phyloP scores from a whole-genome alignment of 2,329 filamentous ascomycete genomes.

The Lomentospora prolificans region DNA sequence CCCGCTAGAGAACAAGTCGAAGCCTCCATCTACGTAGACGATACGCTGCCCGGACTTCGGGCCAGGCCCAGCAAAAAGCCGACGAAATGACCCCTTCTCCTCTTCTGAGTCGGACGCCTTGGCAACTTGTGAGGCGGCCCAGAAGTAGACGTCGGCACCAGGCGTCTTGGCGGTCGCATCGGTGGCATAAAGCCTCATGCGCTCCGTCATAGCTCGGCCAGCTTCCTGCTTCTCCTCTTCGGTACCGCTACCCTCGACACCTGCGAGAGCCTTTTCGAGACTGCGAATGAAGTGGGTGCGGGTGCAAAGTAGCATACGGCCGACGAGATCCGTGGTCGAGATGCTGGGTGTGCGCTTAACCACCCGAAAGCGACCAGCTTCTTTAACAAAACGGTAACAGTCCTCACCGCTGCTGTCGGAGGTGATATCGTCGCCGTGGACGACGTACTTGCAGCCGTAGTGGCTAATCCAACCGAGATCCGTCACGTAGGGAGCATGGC shows the following conservation, averaged over 20 bases:
- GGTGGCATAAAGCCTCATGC: slow-evolving; percentile 78
- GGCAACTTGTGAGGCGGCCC: slow-evolving; percentile 48
- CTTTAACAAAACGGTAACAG: slow-evolving; percentile 96
- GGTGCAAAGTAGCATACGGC: slow-evolving; percentile 95
- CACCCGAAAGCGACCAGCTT: slow-evolving; percentile 86
- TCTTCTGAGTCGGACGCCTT: slow-evolving; percentile 32
- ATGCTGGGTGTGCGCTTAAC: slow-evolving; percentile 95
- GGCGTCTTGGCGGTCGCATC: slow-evolving; percentile 72
- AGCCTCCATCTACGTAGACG: slow-evolving; percentile 93
- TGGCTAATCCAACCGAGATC: slow-evolving; percentile 88
- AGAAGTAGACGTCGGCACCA: slow-evolving; percentile 79
- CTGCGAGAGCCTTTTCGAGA: slow-evolving; percentile 57
- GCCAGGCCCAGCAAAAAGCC: slow-evolving; percentile 60
- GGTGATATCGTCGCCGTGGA: slow-evolving; percentile 95
- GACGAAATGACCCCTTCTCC: slow-evolving; percentile 55
- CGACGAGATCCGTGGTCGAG: slow-evolving; percentile 95
- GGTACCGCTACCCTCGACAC: slow-evolving; percentile 62
- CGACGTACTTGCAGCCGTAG: slow-evolving; percentile 91
- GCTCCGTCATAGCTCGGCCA: slow-evolving; percentile 61
- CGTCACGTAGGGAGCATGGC: slow-evolving; percentile 88
- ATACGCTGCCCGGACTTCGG: slow-evolving; percentile 71
- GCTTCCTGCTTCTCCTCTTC: slow-evolving; percentile 54
- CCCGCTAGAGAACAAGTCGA: slow-evolving; percentile 91
- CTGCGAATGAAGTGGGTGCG: slow-evolving; percentile 85
- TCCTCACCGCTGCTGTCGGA: slow-evolving; percentile 89